Base-by-base conservation (phyloP, 129 eudicot species). In the Oenanthe sinensis region DNA sequence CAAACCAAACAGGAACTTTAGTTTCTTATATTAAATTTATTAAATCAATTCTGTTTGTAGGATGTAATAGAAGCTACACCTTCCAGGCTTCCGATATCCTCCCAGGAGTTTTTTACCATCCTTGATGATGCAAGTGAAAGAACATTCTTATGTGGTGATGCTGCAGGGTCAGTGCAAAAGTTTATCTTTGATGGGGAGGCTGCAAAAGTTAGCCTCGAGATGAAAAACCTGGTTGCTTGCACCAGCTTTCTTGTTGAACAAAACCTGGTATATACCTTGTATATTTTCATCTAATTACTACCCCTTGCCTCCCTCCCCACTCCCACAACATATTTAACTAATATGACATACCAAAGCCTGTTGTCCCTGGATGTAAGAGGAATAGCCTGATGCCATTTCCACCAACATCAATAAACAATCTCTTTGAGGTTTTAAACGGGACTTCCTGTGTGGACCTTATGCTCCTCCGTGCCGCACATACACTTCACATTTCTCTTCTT, bases 221-320 rank as follows among this genome's bases (percentile, higher is more conserved):
- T 84, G 77, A 96, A 81, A 80, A 96, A 96, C 79, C 80, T 96
- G 68, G 83, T 96, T 77, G 97, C 99, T 20, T 82, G 92, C 83
- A 83, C 93, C n/a, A 85, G 97, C 85, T 92, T 92, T 85, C 89
- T 96, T 67, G 81, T 90, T 72, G 99, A 96, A 85, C 97, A 86
- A 80, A 85, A 88, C 85, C 86, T 96, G 97, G 99, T 96, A 90
- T 43, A 8, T 74, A 74, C 54, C 49, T 65, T 48, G 46, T 43
- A 62, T 75, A 8, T 36, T 49, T 71, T 24, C 30, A 13, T 58
- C 30, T 72, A n/a, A 76, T 40, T 16, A 60, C 19, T 49, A 16
- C 49, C 54, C 52, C 1, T 68, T 5, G 73, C 44, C 63, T n/a
- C 75, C 7, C 16, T 42, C 75, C 24, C 26, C 39, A 15, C 15